Conservation (phyloP, 139 green algal species). For the Picochlorum costavermella region DNA sequence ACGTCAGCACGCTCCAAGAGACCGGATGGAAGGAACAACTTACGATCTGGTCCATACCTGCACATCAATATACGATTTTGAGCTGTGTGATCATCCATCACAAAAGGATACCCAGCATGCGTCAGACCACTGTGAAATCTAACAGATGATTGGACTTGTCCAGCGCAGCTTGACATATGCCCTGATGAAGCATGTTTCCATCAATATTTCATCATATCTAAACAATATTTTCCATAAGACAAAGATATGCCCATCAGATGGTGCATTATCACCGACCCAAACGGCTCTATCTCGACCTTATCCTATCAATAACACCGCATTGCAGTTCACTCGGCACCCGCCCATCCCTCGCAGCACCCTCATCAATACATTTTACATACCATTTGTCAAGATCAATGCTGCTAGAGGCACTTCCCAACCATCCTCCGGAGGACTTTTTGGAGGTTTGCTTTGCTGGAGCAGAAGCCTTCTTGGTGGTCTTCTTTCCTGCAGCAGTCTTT, state of each 20-base stretch:
- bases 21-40: conserved; percentile 76
- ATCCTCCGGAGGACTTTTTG: conserved; percentile 35
- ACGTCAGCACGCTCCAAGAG: conserved; percentile 73
- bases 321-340: too few species aligned
- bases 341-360: too few species aligned
- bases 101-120: neutral
- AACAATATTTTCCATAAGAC: too few species aligned
- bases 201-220: too few species aligned
- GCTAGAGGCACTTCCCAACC: conserved; percentile 45
- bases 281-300: too few species aligned
- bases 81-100: neutral
- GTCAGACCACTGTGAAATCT: neutral
- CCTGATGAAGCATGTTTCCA: too few species aligned
- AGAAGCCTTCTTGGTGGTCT: conserved; percentile 9
- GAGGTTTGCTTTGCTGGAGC: conserved; percentile 10
- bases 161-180: neutral
- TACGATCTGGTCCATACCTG: conserved; percentile 62
- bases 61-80: neutral
- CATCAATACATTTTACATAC: conserved; percentile 33
- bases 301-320: too few species aligned
- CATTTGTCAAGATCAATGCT: conserved; percentile 67
- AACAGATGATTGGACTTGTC: too few species aligned
- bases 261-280: too few species aligned
- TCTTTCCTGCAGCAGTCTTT: conserved; percentile 22
- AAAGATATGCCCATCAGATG: too few species aligned